Conservation (phyloP, 2,329 filamentous ascomycete genomes). For the Sphaerulina populicola region DNA sequence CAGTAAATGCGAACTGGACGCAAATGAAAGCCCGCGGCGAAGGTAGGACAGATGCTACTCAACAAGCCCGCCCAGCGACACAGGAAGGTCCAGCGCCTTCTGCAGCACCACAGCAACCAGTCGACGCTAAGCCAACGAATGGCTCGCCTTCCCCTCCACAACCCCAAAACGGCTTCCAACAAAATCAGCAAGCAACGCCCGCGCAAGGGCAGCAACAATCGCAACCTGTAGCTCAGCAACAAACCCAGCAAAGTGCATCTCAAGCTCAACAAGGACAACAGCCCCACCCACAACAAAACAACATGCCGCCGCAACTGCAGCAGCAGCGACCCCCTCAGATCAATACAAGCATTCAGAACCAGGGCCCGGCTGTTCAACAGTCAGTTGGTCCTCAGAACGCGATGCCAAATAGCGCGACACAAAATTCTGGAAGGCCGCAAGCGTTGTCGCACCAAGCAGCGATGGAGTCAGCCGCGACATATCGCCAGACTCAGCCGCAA, state of each 20-base stretch:
- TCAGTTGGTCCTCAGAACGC: conserved; percentile 16
- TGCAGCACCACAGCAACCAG: conserved; percentile 18
- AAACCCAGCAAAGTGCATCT: conserved; percentile 30
- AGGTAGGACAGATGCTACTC: conserved; percentile 14
- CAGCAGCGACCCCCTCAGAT: conserved; percentile 17
- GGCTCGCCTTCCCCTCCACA: conserved; percentile 15
- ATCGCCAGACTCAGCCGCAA: conserved; percentile 17
- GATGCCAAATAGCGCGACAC: conserved; percentile 17
- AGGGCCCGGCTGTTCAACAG: conserved; percentile 17
- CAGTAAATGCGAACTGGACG: conserved; percentile 14
- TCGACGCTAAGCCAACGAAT: conserved; percentile 14
- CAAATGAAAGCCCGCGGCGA: conserved; percentile 16
- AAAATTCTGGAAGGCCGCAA: conserved; percentile 25
- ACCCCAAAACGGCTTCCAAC: conserved; percentile 18
- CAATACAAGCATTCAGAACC: conserved; percentile 18
- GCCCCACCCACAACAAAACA: conserved; percentile 27
- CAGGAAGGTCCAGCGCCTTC: conserved; percentile 19
- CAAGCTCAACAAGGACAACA: conserved; percentile 24
- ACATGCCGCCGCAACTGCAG: conserved; percentile 17
- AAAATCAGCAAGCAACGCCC: conserved; percentile 9
- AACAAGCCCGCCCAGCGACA: conserved; percentile 15
- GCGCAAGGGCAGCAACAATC: conserved; percentile 21
- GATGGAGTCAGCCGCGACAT: conserved; percentile 33
- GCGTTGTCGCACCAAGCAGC: conserved; percentile 40
- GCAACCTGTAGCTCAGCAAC: conserved; percentile 24